A percentile compares a stretch with the other conserved stretches of the same genome.
Evolutionary conservation across 192 early-diverging fungal genomes (phyloP).

Genomic region (Coemansia sp.): DNA sequence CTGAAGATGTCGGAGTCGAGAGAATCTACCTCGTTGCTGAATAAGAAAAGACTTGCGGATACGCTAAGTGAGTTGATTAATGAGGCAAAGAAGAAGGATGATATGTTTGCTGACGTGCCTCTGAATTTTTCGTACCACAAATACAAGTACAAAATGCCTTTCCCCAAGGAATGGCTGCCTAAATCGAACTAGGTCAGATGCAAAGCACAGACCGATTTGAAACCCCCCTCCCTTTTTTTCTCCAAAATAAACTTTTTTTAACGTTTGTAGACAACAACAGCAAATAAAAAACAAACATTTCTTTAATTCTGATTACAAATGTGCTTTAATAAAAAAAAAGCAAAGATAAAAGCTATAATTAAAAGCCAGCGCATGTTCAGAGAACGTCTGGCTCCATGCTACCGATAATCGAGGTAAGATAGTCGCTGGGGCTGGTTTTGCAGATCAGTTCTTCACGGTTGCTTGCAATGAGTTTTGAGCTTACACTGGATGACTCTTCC

Average conservation of each 20-base stretch:
- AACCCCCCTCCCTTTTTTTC: no score
- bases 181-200: slow-evolving; percentile 8
- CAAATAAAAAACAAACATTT: neutral
- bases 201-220: no score
- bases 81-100: slow-evolving; percentile 49
- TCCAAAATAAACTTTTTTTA: no score
- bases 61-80: slow-evolving; percentile 34
- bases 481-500: slow-evolving; percentile 24
- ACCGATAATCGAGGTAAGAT: slow-evolving; percentile 37
- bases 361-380: neutral
- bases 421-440: slow-evolving; percentile 38
- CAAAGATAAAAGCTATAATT: neutral
- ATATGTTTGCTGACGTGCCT: slow-evolving; percentile 44
- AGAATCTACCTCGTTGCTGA: slow-evolving; percentile 43
- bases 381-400: slow-evolving; percentile 31
- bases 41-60: slow-evolving; percentile 47
- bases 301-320: no score
- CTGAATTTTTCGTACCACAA: slow-evolving; percentile 38
- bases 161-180: slow-evolving; percentile 42
- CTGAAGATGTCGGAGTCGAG: slow-evolving; percentile 48
- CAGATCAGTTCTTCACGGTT: slow-evolving; percentile 27
- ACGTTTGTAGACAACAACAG: neutral
- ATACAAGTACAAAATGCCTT: slow-evolving; percentile 25
- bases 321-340: neutral
- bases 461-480: slow-evolving; percentile 28